Percentiles rank a stretch among this genome's conserved stretches.
Evolutionary conservation across 2,329 filamentous ascomycete genomes (phyloP).

Genomic region (Simplicillium aogashimaense): DNA sequence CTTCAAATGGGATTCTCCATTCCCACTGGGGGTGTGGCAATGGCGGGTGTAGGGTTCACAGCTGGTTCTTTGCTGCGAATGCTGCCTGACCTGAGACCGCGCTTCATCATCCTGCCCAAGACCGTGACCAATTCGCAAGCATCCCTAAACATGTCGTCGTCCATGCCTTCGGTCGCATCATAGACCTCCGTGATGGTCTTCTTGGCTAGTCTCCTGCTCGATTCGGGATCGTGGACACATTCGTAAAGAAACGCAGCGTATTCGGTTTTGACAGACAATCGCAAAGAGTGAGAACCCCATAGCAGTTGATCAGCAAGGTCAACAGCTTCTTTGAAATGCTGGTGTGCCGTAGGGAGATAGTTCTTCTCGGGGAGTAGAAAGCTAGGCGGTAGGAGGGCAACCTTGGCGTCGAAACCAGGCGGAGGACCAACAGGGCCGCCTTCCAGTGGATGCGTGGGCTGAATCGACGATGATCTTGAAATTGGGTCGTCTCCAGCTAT

Average conservation of each 20-base stretch:
- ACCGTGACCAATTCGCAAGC: conserved; percentile 81
- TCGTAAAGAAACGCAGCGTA: conserved; percentile 91
- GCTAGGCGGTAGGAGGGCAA: conserved; percentile 41
- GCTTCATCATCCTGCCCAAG: conserved; percentile 79
- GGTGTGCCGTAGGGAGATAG: conserved; percentile 73
- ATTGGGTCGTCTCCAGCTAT: conserved; percentile 29
- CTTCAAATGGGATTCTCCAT: too few relatives aligned
- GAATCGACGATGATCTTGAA: conserved; percentile 32
- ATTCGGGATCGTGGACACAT: conserved; percentile 73
- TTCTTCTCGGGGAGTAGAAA: conserved; percentile 73
- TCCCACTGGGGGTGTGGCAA: too few relatives aligned
- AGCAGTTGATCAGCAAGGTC: conserved; percentile 65
- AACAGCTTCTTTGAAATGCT: conserved; percentile 71
- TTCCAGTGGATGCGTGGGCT: conserved; percentile 40
- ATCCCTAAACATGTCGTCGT: conserved; percentile 91
- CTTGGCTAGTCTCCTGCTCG: conserved; percentile 67
- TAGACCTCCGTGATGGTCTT: conserved; percentile 85
- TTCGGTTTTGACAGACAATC: conserved; percentile 83
- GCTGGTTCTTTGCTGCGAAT: too few relatives aligned
- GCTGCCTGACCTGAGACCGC: conserved; percentile 30
- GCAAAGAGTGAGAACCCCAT: conserved; percentile 80
- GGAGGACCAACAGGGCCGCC: conserved; percentile 49
- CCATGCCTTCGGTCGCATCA: conserved; percentile 82
- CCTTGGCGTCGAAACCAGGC: conserved; percentile 39
- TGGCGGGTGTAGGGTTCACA: too few relatives aligned